phyloP scores from a whole-genome alignment of 495 filamentous ascomycete species.

The Aspergillus saccharolyticus region DNA sequence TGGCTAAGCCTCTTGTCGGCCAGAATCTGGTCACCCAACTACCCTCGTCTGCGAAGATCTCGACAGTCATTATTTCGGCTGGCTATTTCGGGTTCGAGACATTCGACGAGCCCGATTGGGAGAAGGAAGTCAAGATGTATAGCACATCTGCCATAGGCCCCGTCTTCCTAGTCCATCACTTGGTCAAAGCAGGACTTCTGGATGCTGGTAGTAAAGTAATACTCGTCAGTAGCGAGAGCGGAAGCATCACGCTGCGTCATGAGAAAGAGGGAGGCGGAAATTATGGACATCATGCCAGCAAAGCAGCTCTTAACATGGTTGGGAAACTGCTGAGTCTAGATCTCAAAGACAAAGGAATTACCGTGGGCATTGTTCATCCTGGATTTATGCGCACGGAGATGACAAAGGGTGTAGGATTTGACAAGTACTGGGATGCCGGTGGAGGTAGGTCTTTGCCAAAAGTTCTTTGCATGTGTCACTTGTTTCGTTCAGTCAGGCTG shows the following conservation, averaged over 20 bases:
- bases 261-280: slow-evolving; percentile 66
- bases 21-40: slow-evolving; percentile 43
- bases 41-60: slow-evolving; percentile 39
- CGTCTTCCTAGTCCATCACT: slow-evolving; percentile 58
- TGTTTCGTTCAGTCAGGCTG: background rate
- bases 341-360: slow-evolving; percentile 56
- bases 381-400: slow-evolving; percentile 75
- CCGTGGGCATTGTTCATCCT: slow-evolving; percentile 64
- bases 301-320: slow-evolving; percentile 70
- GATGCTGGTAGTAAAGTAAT: slow-evolving; percentile 54
- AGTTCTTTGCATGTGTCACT: background rate
- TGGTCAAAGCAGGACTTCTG: slow-evolving; percentile 51
- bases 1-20: slow-evolving; percentile 53
- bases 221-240: slow-evolving; percentile 62
- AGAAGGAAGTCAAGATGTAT: slow-evolving; percentile 65
- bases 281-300: slow-evolving; percentile 68
- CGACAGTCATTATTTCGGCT: slow-evolving; percentile 59
- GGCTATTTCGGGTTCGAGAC: slow-evolving; percentile 64
- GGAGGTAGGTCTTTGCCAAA: slow-evolving; percentile 52
- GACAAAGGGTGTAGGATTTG: slow-evolving; percentile 65
- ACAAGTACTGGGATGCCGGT: slow-evolving; percentile 63
- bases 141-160: slow-evolving; percentile 62
- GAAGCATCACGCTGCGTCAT: slow-evolving; percentile 63
- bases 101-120: slow-evolving; percentile 58
- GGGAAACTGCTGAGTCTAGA: slow-evolving; percentile 66